These are phyloP conservation scores for Fusarium domesticum DNA, from an alignment of 2,329 filamentous ascomycete genomes.

Conservation along the genomic window DNA sequence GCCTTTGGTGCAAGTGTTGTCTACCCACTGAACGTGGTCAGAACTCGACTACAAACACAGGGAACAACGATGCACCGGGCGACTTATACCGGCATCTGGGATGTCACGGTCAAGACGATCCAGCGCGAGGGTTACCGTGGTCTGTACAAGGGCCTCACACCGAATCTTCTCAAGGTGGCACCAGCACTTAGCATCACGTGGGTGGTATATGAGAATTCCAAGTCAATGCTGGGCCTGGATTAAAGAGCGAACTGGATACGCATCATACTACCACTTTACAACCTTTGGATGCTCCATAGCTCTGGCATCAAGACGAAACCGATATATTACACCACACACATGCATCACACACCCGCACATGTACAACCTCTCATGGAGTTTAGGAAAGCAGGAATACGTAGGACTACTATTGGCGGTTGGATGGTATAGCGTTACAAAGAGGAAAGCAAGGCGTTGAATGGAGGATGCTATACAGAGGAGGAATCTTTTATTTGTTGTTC, in stretches of 20 bases:
- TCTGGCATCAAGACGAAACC: slow-evolving; percentile 1
- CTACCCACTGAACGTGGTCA: slow-evolving; percentile 90
- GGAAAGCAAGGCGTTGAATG: slow-evolving; percentile 20
- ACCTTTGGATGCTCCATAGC: no score
- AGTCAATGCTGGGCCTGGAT: slow-evolving; percentile 62
- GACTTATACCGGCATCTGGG: slow-evolving; percentile 86
- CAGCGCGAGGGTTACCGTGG: slow-evolving; percentile 79
- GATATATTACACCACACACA: slow-evolving; percentile 14
- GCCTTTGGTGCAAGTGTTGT: slow-evolving; percentile 91
- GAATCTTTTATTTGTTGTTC: background rate
- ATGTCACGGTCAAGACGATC: slow-evolving; percentile 82
- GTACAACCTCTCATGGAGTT: slow-evolving; percentile 12
- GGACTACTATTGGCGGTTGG: slow-evolving; percentile 25
- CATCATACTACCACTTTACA: no score
- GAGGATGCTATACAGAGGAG: slow-evolving; percentile 22
- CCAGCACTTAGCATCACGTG: slow-evolving; percentile 95
- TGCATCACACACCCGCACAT: slow-evolving; percentile 17
- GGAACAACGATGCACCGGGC: slow-evolving; percentile 87
- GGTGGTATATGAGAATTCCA: slow-evolving; percentile 88
- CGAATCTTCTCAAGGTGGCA: slow-evolving; percentile 93
- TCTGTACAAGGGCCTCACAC: slow-evolving; percentile 91
- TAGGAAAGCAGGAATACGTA: slow-evolving; percentile 25
- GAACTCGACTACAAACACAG: slow-evolving; percentile 89
- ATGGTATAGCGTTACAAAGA: slow-evolving; percentile 25
- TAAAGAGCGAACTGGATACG: slow-evolving; percentile 15